phyloP scores from a whole-genome alignment of 768 basidiomycete species.

The Lentinula sp. region DNA sequence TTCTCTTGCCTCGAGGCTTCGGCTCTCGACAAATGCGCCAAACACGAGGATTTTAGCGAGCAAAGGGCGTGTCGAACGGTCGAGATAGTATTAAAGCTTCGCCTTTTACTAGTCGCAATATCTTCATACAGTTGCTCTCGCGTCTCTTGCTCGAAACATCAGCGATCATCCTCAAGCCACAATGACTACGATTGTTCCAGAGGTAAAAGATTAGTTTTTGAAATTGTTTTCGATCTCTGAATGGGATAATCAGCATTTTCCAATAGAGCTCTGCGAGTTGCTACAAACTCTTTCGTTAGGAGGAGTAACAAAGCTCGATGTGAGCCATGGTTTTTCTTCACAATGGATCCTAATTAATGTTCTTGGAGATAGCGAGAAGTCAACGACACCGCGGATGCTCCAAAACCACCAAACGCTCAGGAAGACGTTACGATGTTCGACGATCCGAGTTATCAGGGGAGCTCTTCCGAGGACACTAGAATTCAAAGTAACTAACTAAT shows the following conservation, averaged over 20 bases:
- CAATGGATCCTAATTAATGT: conserved; percentile 12
- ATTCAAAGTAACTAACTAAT: neutral
- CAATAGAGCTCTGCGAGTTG: conserved; percentile 48
- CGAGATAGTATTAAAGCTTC: neutral
- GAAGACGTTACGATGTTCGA: conserved; percentile 40
- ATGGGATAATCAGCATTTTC: conserved; percentile 10
- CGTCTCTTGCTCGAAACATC: too few relatives aligned
- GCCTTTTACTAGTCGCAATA: neutral
- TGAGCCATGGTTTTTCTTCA: conserved; percentile 8
- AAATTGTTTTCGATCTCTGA: neutral
- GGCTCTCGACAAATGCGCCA: neutral
- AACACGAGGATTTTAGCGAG: neutral
- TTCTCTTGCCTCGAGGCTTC: neutral
- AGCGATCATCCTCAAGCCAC: neutral
- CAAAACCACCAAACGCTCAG: conserved; percentile 7
- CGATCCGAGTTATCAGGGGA: conserved; percentile 36
- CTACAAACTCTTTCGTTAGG: conserved; percentile 26
- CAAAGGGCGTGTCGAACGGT: neutral
- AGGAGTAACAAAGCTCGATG: conserved; percentile 19
- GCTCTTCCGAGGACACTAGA: too few relatives aligned
- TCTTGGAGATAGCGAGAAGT: conserved; percentile 39
- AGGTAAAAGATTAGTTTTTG: neutral
- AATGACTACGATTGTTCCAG: neutral
- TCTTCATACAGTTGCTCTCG: too few relatives aligned
- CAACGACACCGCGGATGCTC: conserved; percentile 14